A percentile compares a stretch with the other conserved stretches of the same genome.
Conservation (phyloP, 2,329 filamentous ascomycete species). For the Chalaropsis thielavioides region DNA sequence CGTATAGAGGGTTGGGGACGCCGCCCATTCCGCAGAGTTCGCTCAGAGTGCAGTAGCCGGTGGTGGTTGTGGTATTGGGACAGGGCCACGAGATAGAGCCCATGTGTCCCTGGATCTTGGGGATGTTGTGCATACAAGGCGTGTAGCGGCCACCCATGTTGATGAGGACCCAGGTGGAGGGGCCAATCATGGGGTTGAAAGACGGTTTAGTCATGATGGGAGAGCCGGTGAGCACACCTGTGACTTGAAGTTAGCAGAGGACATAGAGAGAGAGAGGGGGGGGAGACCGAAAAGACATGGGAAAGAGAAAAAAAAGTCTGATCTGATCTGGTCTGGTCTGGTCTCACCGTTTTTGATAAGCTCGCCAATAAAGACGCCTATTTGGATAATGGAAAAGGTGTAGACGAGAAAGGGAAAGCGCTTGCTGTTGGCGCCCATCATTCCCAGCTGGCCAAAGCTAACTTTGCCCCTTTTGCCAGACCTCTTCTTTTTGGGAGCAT, state of each 20-base stretch:
- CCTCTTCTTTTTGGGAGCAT: constrained; percentile 30
- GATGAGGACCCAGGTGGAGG: constrained; percentile 77
- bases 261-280: neutral
- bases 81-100: constrained; percentile 53
- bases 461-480: constrained; percentile 31
- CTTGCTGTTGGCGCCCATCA: constrained; percentile 41
- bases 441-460: constrained; percentile 44
- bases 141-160: constrained; percentile 92
- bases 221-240: constrained; percentile 62
- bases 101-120: constrained; percentile 43
- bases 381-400: constrained; percentile 58
- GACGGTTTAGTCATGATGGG: constrained; percentile 65
- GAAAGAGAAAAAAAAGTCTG: neutral
- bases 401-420: constrained; percentile 71
- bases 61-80: constrained; percentile 57
- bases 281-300: neutral
- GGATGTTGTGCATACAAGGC: constrained; percentile 83
- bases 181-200: constrained; percentile 97
- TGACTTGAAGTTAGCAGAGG: neutral
- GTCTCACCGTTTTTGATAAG: constrained; percentile 65
- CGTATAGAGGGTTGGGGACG: constrained; percentile 52
- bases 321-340: neutral
- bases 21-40: constrained; percentile 73
- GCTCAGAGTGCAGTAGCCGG: constrained; percentile 53
- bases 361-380: constrained; percentile 79